Conservation (phyloP, 441 rosid species). For the Dalechampia spathulata region DNA sequence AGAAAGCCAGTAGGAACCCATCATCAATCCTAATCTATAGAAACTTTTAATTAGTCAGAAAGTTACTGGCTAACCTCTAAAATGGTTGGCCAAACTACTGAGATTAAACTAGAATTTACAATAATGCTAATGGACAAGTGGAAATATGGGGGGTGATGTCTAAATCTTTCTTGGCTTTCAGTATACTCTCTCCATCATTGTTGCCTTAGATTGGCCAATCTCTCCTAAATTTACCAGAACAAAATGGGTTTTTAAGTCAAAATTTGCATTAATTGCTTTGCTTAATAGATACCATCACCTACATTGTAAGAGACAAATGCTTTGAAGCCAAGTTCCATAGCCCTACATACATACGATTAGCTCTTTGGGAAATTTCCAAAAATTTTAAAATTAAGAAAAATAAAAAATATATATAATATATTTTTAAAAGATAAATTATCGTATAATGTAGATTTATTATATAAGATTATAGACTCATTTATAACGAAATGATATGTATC, state of each 20-base stretch:
- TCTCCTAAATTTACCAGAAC: too few species aligned
- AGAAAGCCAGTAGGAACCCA: too few species aligned
- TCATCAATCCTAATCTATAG: background rate
- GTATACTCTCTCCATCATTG: background rate
- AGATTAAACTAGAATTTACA: background rate
- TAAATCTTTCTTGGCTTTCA: constrained; percentile 7
- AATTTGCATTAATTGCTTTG: constrained; percentile 6
- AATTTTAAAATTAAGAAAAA: too few species aligned
- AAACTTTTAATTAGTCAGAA: background rate
- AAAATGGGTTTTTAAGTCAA: background rate
- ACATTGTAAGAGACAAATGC: constrained; percentile 13
- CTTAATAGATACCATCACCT: constrained; percentile 16
- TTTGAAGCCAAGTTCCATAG: constrained; percentile 23
- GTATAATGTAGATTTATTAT: too few species aligned
- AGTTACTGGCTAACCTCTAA: background rate
- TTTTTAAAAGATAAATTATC: too few species aligned
- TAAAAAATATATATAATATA: too few species aligned
- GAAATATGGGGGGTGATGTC: too few species aligned
- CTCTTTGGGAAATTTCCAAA: too few species aligned
- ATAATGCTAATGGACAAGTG: too few species aligned
- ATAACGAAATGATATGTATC: too few species aligned
- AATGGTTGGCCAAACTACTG: background rate
- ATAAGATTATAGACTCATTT: too few species aligned
- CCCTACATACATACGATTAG: too few species aligned
- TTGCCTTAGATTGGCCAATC: background rate